Conservation (phyloP, 192 early-diverging fungal species). For the Coemansia erecta region DNA sequence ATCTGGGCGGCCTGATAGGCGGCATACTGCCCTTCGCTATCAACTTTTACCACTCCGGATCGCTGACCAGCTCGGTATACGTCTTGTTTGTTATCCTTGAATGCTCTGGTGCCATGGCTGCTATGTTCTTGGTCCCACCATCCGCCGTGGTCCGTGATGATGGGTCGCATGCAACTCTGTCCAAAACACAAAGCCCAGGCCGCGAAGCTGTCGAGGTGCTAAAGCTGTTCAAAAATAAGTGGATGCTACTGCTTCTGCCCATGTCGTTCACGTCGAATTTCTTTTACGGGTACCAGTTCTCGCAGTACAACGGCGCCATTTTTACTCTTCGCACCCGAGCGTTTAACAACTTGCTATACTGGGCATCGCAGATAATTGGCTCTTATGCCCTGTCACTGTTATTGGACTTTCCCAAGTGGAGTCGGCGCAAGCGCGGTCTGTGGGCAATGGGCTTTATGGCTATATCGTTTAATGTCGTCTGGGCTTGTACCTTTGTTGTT, state of each 20-base stretch:
- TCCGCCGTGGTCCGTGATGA: conserved; percentile 64
- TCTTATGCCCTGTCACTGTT: conserved; percentile 62
- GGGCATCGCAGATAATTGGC: conserved; percentile 72
- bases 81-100: conserved; percentile 72
- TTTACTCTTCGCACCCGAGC: conserved; percentile 69
- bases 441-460: conserved; percentile 49
- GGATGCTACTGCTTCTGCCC: conserved; percentile 70
- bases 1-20: conserved; percentile 73
- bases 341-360: conserved; percentile 78
- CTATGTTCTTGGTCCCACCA: conserved; percentile 60
- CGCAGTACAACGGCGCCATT: conserved; percentile 56
- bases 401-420: conserved; percentile 57
- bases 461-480: conserved; percentile 53
- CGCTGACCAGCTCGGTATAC: conserved; percentile 67
- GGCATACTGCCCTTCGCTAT: conserved; percentile 66
- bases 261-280: conserved; percentile 76
- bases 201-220: conserved; percentile 60
- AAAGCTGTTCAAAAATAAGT: conserved; percentile 61
- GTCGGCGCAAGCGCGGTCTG: conserved; percentile 63
- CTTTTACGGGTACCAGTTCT: conserved; percentile 77
- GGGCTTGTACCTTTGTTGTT: conserved; percentile 58
- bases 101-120: conserved; percentile 58
- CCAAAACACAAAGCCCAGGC: conserved; percentile 57
- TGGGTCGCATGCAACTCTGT: conserved; percentile 62
- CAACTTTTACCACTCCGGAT: conserved; percentile 57